Evolutionary conservation across 2,329 filamentous ascomycete genomes (phyloP), one percentile per base, ranked within the genome.

Genomic region (Thelonectria discophora): DNA sequence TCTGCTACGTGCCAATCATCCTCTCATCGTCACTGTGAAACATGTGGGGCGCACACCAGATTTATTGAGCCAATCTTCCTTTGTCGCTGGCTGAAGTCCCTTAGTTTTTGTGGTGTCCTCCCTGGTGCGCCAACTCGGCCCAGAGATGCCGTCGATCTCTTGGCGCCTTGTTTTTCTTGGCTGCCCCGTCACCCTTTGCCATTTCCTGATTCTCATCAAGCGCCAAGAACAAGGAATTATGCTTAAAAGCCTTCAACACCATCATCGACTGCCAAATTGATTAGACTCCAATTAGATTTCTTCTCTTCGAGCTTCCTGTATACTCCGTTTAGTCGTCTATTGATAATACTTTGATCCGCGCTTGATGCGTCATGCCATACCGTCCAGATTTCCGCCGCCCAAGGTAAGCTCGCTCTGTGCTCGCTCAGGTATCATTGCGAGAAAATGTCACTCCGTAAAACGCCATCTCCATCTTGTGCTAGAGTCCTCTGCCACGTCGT

Each of bases 391-490:
- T 59, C 37, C 50, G 21, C 32, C 34, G 45, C 24, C 39, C 65
- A 67, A 55, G 32, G 58, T 69, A 67, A 71, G 61, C 67, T 61
- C 63, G 58, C 58, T 63, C 49, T 37, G 34, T 61, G 56, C 60
- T 46, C 67, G 64, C 69, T 71, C 69, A 71, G 69, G 69, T 71
- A 71, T 71, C 69, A 70, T 71, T 48, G 63, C 68, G 58, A 62
- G 51, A 51, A 63, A 61, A 40, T 46, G 57, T 58, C 60, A 50
- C 60, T 63, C 62, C 64, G 39, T 52, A 68, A 65, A 71, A 71
- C 69, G 69, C 69, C 60, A 21, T 48, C 49, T 57, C 42, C 21
- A 57, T 56, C 37, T 37, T 57, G 51, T 58, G 40, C 20, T 56
- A 57, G 46, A 58, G 43, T 40, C 54, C 51, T 55, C 49, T 56